These are phyloP conservation scores for Erythrophleum fordii DNA, from an alignment of 306 rosid species.

Conservation along the genomic window DNA sequence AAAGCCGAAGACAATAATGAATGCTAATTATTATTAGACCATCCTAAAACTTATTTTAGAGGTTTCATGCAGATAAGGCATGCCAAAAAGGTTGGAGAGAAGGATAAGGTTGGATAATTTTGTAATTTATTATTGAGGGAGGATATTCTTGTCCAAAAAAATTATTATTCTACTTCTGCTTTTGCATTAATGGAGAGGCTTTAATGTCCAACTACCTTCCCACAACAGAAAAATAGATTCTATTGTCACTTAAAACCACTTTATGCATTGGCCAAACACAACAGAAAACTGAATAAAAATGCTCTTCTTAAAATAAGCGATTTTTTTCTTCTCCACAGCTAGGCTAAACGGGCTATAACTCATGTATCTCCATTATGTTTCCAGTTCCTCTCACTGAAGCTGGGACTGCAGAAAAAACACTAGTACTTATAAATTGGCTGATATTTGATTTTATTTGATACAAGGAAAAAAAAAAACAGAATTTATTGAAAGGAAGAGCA, in stretches of 20 bases:
- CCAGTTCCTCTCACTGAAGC: not conserved
- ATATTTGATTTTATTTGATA: not conserved
- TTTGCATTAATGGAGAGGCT: not conserved
- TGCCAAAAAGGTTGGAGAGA: too few species aligned
- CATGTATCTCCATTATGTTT: not conserved
- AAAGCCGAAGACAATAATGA: not conserved
- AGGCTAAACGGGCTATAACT: not conserved
- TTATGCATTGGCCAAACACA: not conserved
- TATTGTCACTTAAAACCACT: not conserved
- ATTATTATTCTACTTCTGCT: not conserved
- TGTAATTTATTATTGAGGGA: not conserved
- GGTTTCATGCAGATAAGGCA: conserved; percentile 3
- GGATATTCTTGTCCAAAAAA: not conserved
- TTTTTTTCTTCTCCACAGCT: not conserved
- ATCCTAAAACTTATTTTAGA: conserved; percentile 6
- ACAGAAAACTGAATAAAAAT: not conserved
- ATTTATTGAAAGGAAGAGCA: not conserved
- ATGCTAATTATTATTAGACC: not conserved
- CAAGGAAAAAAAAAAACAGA: not conserved
- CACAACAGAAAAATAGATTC: not conserved
- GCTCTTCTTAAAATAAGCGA: not conserved
- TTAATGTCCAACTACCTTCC: not conserved
- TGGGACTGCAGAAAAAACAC: not conserved
- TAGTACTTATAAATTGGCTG: not conserved
- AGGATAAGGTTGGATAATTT: not conserved